Percentiles rank a stretch among this genome's conserved stretches.
Conservation (phyloP, 1,139 yeast genomes). For the Kluyveromyces marxianus region DNA sequence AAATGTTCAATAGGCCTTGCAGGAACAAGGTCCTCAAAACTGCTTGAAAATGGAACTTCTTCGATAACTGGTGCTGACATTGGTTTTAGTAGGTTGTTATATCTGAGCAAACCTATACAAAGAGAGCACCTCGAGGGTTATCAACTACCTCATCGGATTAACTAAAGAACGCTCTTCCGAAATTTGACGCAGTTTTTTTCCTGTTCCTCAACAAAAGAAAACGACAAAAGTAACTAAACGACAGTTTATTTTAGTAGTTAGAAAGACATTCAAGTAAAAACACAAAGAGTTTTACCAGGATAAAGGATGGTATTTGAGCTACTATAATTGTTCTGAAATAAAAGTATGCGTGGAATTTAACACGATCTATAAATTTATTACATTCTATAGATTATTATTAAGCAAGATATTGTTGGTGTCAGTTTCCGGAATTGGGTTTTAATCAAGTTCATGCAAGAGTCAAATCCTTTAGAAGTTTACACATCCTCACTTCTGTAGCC, state of each 20-base stretch:
- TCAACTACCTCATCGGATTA: background rate
- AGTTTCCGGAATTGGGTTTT: background rate
- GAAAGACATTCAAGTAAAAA: too few species aligned
- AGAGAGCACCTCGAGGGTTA: too few species aligned
- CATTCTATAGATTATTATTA: background rate
- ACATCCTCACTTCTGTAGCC: constrained; percentile 26
- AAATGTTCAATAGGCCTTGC: constrained; percentile 29
- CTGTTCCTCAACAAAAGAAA: too few species aligned
- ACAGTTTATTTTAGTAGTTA: too few species aligned
- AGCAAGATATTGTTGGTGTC: background rate
- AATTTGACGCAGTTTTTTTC: background rate
- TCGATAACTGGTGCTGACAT: background rate
- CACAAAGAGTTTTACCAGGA: too few species aligned
- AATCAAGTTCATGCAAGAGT: background rate
- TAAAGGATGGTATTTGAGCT: too few species aligned
- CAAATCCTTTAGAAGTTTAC: constrained; percentile 19
- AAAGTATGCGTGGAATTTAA: background rate
- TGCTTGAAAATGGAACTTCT: constrained; percentile 7
- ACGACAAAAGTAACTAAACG: too few species aligned
- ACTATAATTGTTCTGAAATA: too few species aligned
- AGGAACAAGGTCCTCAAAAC: constrained; percentile 16
- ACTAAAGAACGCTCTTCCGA: background rate
- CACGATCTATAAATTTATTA: too few species aligned
- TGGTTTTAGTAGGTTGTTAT: too few species aligned
- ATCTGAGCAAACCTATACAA: too few species aligned